Conservation (phyloP, 2,329 filamentous ascomycete species). For the Aureobasidium sp. region DNA sequence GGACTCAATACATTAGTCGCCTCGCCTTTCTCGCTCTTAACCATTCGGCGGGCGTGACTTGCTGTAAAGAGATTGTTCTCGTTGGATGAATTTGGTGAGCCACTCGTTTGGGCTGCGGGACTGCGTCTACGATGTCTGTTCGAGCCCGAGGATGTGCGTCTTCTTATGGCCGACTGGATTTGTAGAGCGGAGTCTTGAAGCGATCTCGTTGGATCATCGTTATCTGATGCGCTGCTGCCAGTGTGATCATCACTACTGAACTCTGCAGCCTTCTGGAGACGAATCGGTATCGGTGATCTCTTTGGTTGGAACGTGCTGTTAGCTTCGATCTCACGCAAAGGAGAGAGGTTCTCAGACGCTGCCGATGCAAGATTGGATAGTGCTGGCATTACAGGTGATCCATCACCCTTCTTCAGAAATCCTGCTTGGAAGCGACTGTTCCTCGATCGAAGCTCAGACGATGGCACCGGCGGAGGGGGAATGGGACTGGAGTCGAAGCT, state of each 20-base stretch:
- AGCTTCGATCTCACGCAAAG: constrained; percentile 36
- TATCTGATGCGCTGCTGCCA: constrained; percentile 17
- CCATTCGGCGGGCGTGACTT: constrained; percentile 57
- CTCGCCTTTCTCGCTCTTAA: constrained; percentile 50
- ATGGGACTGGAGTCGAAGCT: constrained; percentile 46
- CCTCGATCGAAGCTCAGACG: constrained; percentile 47
- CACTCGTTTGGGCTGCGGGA: constrained; percentile 52
- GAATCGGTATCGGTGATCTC: constrained; percentile 24
- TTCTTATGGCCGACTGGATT: constrained; percentile 42
- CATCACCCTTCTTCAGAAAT: constrained; percentile 61
- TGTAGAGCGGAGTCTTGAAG: constrained; percentile 16
- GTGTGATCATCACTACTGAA: constrained; percentile 18
- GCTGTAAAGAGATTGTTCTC: constrained; percentile 55
- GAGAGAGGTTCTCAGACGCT: constrained; percentile 44
- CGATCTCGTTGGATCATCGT: constrained; percentile 15
- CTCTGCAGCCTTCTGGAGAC: constrained; percentile 25
- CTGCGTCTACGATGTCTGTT: constrained; percentile 24
- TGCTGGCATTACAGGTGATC: constrained; percentile 45
- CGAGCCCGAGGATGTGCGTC: constrained; percentile 31
- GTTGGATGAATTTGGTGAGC: constrained; percentile 39
- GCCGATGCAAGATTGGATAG: constrained; percentile 52
- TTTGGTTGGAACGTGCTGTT: constrained; percentile 33
- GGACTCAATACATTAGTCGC: constrained; percentile 53
- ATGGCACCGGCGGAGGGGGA: constrained; percentile 48
- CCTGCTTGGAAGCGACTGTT: constrained; percentile 69